Base-by-base conservation (phyloP, 2,329 filamentous ascomycete genomes). In the Phaeosphaeriaceae sp. region DNA sequence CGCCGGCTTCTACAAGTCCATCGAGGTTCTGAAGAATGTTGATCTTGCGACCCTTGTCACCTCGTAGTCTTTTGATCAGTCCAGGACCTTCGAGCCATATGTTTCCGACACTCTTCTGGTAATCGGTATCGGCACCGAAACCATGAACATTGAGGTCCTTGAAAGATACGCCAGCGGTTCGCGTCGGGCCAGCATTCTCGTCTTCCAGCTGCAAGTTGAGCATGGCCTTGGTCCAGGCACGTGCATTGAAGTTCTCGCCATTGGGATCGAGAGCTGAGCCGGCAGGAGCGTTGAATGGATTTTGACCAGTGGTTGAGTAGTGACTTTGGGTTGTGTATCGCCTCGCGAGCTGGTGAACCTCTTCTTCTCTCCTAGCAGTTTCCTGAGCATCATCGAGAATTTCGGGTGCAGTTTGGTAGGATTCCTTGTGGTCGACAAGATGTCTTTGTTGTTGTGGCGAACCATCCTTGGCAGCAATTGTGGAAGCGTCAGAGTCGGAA, bases 21-120 rank as follows among this genome's bases (percentile, higher is more conserved):
- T 92, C 89, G 56, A 91, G 88, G 67, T 86, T 80, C 62, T 84
- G 86, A 60, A 92, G 77, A 66, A 92, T 92, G 68, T 92, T 87
- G 64, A 91, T 81, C 63, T 76, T 78, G 59, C 72, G 69, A 21
- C 73, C 72, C 49, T 72, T 74, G 58, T 71, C 55, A 42, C 76
- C 74, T 58, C 73, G 66, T 11, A 77, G 3, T 44, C 61, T 78
- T 70, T 77, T 79, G 44, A 74, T 67, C 1, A 79, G 49, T 13
- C 78, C 79, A 23, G 79, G 61, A 4, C 60, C 72, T 54, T 82
- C 79, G 1, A 83, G 60, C 72, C 75, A 79, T 50, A 83, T 67
- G 58, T 83, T 84, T 56, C 77, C 79, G 7, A 84, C 81, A 64
- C 78, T 82, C 67, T 83, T 83, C 64, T 84, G 82, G 67, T 82